phyloP scores from a whole-genome alignment of 306 rosid species.

The Dryas drummondii region DNA sequence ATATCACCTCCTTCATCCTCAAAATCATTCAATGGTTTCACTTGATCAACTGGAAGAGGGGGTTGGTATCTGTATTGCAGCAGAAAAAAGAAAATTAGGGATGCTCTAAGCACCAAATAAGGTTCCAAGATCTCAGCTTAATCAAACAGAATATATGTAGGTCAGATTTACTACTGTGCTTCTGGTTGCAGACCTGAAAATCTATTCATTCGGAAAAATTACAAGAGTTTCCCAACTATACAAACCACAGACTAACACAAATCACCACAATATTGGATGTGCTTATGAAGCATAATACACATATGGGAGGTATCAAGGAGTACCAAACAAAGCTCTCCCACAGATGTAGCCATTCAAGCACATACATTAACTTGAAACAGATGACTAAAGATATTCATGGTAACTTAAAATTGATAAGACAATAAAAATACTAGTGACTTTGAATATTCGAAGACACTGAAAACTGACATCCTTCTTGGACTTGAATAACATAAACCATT shows the following conservation, averaged over 20 bases:
- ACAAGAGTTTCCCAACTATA: background rate
- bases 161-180: background rate
- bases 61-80: conserved; percentile 61
- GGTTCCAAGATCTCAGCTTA: background rate
- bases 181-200: background rate
- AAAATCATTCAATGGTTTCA: conserved; percentile 70
- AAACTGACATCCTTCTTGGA: background rate
- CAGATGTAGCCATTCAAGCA: too few species aligned
- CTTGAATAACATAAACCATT: background rate
- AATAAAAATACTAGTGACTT: background rate
- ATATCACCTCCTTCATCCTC: conserved; percentile 75
- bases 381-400: background rate
- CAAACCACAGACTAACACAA: background rate
- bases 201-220: background rate
- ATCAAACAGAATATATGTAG: background rate
- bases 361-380: background rate
- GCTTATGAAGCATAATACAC: background rate
- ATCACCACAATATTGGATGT: background rate
- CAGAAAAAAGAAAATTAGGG: conserved; percentile 15
- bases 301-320: background rate
- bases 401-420: background rate
- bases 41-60: conserved; percentile 82
- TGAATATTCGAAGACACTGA: background rate
- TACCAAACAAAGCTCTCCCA: background rate
- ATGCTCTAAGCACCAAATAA: background rate